Evolutionary conservation across 139 green algal genomes (phyloP).

Genomic region (Closterium sp.): DNA sequence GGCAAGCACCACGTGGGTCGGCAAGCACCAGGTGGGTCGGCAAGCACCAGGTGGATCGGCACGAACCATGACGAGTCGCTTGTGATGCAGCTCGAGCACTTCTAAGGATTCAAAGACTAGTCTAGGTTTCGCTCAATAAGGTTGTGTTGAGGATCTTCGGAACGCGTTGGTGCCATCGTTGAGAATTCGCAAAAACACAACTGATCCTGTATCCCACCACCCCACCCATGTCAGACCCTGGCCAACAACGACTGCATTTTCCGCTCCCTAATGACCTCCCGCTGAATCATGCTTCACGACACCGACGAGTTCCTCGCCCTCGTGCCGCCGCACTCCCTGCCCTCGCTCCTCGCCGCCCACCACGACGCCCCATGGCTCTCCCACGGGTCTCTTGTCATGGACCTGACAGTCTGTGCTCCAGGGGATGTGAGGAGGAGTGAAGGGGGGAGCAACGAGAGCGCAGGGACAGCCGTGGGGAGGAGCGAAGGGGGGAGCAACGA

Average conservation of each 20-base stretch:
- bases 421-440: neutral
- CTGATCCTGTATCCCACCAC: neutral
- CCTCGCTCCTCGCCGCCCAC: conserved; percentile 1
- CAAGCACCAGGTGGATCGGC: too few relatives aligned
- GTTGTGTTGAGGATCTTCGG: too few relatives aligned
- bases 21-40: neutral
- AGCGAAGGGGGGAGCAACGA: too few relatives aligned
- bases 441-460: neutral
- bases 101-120: too few relatives aligned
- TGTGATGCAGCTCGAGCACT: too few relatives aligned
- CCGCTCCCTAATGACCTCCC: neutral
- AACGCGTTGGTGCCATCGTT: too few relatives aligned
- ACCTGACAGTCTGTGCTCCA: neutral
- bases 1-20: too few relatives aligned
- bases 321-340: conserved; percentile 4
- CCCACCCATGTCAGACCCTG: neutral
- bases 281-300: neutral
- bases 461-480: neutral
- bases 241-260: conserved; percentile 19
- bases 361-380: conserved; percentile 1
- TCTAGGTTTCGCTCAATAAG: too few relatives aligned
- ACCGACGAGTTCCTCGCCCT: conserved; percentile 15
- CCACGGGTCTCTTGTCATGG: neutral
- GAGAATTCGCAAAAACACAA: too few relatives aligned
- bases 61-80: too few relatives aligned